Evolutionary conservation across 2,329 filamentous ascomycete species (phyloP).

Genomic region (Hypoxylon sp.): DNA sequence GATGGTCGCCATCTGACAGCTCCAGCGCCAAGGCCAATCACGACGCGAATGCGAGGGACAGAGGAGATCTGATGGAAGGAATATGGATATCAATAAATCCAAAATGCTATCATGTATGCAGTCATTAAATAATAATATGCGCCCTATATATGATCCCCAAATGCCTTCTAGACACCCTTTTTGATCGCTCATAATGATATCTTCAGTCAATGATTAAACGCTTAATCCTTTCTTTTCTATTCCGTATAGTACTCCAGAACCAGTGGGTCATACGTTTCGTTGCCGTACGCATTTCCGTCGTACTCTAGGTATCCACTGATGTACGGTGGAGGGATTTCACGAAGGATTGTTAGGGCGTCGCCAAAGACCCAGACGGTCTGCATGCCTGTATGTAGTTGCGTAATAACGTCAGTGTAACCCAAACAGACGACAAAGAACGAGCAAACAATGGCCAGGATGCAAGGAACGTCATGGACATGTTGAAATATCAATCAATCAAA

Average conservation of each 20-base stretch:
- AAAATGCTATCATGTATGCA: slow-evolving; percentile 26
- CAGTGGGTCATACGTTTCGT: slow-evolving; percentile 54
- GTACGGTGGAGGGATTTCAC: slow-evolving; percentile 55
- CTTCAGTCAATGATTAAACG: slow-evolving; percentile 7
- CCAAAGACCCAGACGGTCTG: slow-evolving; percentile 61
- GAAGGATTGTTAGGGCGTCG: slow-evolving; percentile 56
- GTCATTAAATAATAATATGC: slow-evolving; percentile 22
- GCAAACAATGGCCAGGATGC: slow-evolving; percentile 36
- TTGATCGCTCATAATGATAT: slow-evolving; percentile 29
- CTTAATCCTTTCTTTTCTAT: slow-evolving; percentile 1
- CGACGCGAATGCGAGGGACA: slow-evolving; percentile 5
- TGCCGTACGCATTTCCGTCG: slow-evolving; percentile 64
- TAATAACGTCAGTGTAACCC: slow-evolving; percentile 20
- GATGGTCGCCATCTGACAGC: neutral
- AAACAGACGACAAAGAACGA: slow-evolving; percentile 32
- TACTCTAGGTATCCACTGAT: slow-evolving; percentile 61
- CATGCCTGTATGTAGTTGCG: slow-evolving; percentile 56
- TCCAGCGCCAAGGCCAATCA: slow-evolving; percentile 9
- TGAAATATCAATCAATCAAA: slow-evolving; percentile 12
- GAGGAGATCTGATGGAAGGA: slow-evolving; percentile 4
- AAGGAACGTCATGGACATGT: slow-evolving; percentile 1
- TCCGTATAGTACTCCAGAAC: slow-evolving; percentile 49
- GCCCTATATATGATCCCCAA: slow-evolving; percentile 7
- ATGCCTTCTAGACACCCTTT: slow-evolving; percentile 18
- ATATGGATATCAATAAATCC: slow-evolving; percentile 30